A percentile compares a stretch with the other conserved stretches of the same genome.
These are phyloP conservation scores for Lentinula raphanica DNA, from an alignment of 768 basidiomycete genomes.

Conservation along the genomic window DNA sequence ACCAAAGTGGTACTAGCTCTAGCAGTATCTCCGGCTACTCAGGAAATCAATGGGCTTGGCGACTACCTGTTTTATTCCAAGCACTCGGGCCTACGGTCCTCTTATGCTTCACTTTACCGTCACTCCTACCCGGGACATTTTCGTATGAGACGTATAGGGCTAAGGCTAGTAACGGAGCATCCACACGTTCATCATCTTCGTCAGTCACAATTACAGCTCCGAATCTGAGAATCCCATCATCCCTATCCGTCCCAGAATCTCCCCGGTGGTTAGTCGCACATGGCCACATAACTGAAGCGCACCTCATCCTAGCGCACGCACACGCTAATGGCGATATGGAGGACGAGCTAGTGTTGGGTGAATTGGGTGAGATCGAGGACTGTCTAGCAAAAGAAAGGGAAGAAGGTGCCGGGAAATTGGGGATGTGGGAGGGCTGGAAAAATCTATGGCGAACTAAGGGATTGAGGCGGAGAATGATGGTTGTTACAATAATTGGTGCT, in stretches of 20 bases:
- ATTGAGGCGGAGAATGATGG: background rate
- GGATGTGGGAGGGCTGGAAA: constrained; percentile 3
- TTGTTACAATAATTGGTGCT: constrained; percentile 1
- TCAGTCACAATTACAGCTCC: too few species aligned
- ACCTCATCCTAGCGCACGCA: background rate
- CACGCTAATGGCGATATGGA: constrained; percentile 1
- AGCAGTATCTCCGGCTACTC: background rate
- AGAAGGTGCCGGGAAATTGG: background rate
- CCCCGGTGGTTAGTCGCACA: constrained; percentile 2
- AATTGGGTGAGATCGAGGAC: background rate
- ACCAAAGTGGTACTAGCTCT: background rate
- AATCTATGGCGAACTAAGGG: constrained; percentile 1
- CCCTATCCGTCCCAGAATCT: background rate
- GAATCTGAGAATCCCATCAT: too few species aligned
- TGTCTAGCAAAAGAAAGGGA: background rate
- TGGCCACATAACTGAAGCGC: background rate
- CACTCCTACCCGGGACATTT: background rate
- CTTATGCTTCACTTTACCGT: constrained; percentile 1
- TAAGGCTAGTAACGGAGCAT: too few species aligned
- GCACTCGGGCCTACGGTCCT: constrained; percentile 1
- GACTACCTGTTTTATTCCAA: background rate
- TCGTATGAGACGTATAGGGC: too few species aligned
- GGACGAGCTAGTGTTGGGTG: background rate
- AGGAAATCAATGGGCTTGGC: constrained; percentile 5
- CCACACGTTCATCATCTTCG: too few species aligned